Conservation (phyloP, 1,284 basidiomycete species). For the Marasmius sp. region DNA sequence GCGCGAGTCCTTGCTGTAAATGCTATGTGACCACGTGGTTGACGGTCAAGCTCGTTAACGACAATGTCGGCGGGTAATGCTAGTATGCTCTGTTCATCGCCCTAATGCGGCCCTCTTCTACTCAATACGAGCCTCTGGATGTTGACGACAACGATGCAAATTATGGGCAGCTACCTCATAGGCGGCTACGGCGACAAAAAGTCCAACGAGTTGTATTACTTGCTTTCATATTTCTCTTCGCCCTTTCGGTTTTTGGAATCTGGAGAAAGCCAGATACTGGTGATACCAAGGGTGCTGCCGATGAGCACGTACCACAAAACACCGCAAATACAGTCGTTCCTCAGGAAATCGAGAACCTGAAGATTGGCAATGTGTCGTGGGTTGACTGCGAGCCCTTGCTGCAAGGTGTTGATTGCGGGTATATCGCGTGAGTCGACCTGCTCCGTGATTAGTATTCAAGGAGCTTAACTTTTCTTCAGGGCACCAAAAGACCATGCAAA, state of each 20-base stretch:
- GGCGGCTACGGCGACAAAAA: not conserved
- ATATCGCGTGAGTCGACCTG: constrained; percentile 4
- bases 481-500: not conserved
- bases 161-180: not conserved
- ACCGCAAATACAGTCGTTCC: too few species aligned
- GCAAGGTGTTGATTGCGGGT: constrained; percentile 10
- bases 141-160: not conserved
- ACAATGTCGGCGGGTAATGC: too few species aligned
- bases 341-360: not conserved
- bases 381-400: constrained; percentile 6
- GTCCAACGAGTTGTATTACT: not conserved
- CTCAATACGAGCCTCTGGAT: not conserved
- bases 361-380: constrained; percentile 4
- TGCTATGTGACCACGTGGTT: too few species aligned
- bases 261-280: not conserved
- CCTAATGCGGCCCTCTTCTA: too few species aligned
- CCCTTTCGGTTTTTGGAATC: not conserved
- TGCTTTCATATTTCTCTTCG: not conserved
- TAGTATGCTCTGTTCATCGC: too few species aligned
- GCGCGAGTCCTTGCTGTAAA: too few species aligned
- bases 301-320: not conserved
- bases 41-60: too few species aligned
- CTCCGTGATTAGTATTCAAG: not conserved
- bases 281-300: not conserved
- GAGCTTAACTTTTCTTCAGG: not conserved